Evolutionary conservation across 805 yeast species (phyloP), one percentile per base, ranked within the genome.

Genomic region (Maudiozyma bulderi): DNA sequence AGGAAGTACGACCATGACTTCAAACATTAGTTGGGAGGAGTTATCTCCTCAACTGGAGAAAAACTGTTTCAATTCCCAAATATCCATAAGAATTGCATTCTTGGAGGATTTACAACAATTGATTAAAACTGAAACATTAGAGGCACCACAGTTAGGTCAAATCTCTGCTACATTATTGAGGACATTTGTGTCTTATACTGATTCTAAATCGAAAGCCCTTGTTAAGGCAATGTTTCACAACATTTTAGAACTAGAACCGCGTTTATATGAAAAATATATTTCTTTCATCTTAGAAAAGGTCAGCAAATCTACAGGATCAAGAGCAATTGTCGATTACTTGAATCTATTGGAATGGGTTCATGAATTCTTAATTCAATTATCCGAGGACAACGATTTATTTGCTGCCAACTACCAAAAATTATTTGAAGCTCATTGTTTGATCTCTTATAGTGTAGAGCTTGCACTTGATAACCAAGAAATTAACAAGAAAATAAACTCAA

Each of bases 301-400:
- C 7, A 58, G 73, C 6, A 52, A 57, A 2, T 59, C 55, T 20
- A 64, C 66, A 2, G 66, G 64, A 32, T 56, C 73, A n/a, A 69
- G 75, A 50, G 84, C 91, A 1, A 61, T 75, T 5, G 68, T 77
- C 2, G 86, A 80, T 61, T 68, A 81, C 51, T 60, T 80, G 53
- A 73, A 82, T 31, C 63, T 84, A 29, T 66, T 84, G 40, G 71
- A 72, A 14, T 84, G 90, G 89, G 64, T 72, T 43, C 71, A 73
- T 46, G 60, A 61, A 44, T 57, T 77, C 61, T 42, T 68, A 4
- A 55, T 52, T 29, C 52, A 61, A 41, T 14, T 49, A 45, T 49
- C 57, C 20, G 49, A 59, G 6, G 56, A 58, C 31, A 44, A 57
- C 3, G 57, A 52, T 1, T 37, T 55, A 20, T 66, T 70, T 42